Conservation (phyloP, 108 stramenopile genomes). For the Parmales sp. region DNA sequence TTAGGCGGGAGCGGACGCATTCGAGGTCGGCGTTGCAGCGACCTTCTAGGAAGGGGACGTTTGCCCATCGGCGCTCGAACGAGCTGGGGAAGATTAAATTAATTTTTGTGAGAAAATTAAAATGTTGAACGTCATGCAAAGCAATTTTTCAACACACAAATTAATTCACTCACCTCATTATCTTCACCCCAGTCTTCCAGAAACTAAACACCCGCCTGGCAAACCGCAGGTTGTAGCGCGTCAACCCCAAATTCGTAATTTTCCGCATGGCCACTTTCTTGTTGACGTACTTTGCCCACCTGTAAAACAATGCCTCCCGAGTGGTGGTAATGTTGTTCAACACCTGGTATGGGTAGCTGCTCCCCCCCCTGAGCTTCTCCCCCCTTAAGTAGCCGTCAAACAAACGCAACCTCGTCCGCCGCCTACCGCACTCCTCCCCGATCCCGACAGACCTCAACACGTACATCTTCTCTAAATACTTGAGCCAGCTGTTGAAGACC, state of each 20-base stretch:
- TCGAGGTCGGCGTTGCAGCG: not conserved
- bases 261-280: not conserved
- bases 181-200: constrained; percentile 12
- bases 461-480: constrained; percentile 1
- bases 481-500: not conserved
- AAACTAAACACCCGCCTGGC: constrained; percentile 1
- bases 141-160: too few relatives aligned
- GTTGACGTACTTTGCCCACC: not conserved
- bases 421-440: not conserved
- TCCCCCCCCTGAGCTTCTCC: not conserved
- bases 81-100: too few relatives aligned
- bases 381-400: not conserved
- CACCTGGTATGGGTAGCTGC: not conserved
- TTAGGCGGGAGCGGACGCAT: not conserved
- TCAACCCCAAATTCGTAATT: not conserved
- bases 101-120: too few relatives aligned
- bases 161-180: too few relatives aligned
- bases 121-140: too few relatives aligned
- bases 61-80: not conserved
- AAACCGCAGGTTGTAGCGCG: not conserved
- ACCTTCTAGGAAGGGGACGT: not conserved
- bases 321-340: not conserved
- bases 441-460: not conserved
- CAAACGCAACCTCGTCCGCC: not conserved
- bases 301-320: not conserved